A percentile compares a stretch with the other conserved stretches of the same genome.
Conservation (phyloP, 2,329 filamentous ascomycete genomes). For the Coleophoma crateriformis region DNA sequence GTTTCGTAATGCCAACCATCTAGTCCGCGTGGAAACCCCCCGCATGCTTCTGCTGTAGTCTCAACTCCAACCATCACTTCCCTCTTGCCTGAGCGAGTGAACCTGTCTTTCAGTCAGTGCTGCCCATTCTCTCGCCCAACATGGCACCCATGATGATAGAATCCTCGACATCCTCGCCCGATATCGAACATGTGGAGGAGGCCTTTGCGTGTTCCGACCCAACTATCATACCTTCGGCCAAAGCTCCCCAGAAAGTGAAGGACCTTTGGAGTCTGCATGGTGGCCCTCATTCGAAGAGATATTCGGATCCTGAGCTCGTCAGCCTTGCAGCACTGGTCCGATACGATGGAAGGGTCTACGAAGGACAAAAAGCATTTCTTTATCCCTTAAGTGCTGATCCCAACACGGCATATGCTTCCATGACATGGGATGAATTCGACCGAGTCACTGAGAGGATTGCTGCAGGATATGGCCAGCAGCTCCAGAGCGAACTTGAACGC, state of each 20-base stretch:
- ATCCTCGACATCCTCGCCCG: slow-evolving; percentile 1
- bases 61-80: no score
- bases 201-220: slow-evolving; percentile 19
- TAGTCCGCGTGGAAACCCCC: no score
- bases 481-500: slow-evolving; percentile 15
- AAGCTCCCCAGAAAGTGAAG: slow-evolving; percentile 16
- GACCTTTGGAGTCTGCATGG: slow-evolving; percentile 27
- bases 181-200: neutral
- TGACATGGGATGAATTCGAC: slow-evolving; percentile 25
- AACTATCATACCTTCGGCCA: slow-evolving; percentile 17
- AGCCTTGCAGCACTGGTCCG: slow-evolving; percentile 23
- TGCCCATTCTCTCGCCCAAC: neutral
- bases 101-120: no score
- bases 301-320: slow-evolving; percentile 21
- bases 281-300: slow-evolving; percentile 23
- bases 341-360: slow-evolving; percentile 18
- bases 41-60: no score
- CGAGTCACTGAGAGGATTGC: slow-evolving; percentile 18
- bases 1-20: no score
- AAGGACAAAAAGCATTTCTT: slow-evolving; percentile 20
- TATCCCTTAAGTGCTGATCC: slow-evolving; percentile 15
- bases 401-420: slow-evolving; percentile 12
- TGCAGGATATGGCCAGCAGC: slow-evolving; percentile 15
- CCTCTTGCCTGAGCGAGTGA: no score
- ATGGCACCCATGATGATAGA: slow-evolving; percentile 15